Evolutionary conservation across 352 stramenopile species (phyloP), one percentile per base, ranked within the genome.

Genomic region (Phytophthora pinifolia): DNA sequence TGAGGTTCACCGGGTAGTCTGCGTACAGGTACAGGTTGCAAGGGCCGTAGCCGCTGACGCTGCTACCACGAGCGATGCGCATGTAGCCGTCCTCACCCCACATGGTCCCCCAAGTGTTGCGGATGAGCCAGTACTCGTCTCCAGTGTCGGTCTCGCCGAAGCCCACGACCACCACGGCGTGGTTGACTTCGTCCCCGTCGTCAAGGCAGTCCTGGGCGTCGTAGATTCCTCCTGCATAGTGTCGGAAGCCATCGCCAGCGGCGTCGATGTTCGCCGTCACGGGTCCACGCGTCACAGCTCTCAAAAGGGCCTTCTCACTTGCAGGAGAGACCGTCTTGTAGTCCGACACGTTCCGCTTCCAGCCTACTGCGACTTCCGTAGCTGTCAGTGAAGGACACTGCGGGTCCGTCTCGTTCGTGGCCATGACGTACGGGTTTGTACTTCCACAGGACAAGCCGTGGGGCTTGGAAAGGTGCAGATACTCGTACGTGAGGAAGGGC

Each of bases 41-140:
- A 3, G 83, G 83, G 0, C 83, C 83, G 10, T 82, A 66, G 2
- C 42, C 25, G 33, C 53, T 44, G 2, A 69, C 49, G 12, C 30
- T 70, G 0, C 48, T 48, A 4, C 78, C 78, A 1, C 84, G 80
- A 1, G 67, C 65, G 30, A 94, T 87, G 39, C 82, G 82, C 70
- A 94, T 92, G 57, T 90, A 84, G 39, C 84, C 84, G 34, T 83
- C 69, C 49, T 92, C 82, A 46, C 84, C 85, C 88, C 86, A 96
- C 81, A 95, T 94, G 1, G 81, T 84, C 0, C 88, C 87, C 88
- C 88, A 97, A 9, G 81, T 94, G 63, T 97, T 97, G 17, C 89
- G 89, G 18, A 97, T 70, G 46, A 94, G 75, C 88, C 88, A 97
- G 67, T 92, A 97, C 55, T 90, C 71, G 1, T 90, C 67, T 1